These are phyloP conservation scores for Pseudonectria foliicola DNA, from an alignment of 2,329 filamentous ascomycete species.

Conservation along the genomic window DNA sequence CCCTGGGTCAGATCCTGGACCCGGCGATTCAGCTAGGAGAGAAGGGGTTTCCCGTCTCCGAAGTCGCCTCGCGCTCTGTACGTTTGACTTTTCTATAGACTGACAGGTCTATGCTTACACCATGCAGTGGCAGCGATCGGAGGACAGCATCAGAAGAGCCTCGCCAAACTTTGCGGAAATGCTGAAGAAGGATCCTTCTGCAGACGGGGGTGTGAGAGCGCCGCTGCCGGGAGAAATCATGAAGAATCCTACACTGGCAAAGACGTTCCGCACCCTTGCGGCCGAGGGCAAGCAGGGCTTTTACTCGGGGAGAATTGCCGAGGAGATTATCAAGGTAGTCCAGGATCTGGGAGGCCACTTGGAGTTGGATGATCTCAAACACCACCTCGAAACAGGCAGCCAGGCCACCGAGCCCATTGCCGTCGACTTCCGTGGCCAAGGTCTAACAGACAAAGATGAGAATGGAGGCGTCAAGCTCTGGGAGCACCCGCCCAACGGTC, in stretches of 20 bases:
- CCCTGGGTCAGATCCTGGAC: conserved; percentile 66
- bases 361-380: conserved; percentile 69
- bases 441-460: conserved; percentile 21
- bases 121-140: conserved; percentile 64
- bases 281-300: conserved; percentile 83
- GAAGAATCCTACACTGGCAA: conserved; percentile 73
- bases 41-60: conserved; percentile 82
- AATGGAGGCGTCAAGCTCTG: conserved; percentile 67
- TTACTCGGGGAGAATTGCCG: conserved; percentile 77
- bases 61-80: conserved; percentile 64
- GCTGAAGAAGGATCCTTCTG: conserved; percentile 68
- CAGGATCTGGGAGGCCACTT: conserved; percentile 70
- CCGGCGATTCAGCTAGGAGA: conserved; percentile 84
- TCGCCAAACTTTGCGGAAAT: conserved; percentile 85
- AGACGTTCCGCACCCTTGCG: conserved; percentile 73
- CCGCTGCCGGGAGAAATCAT: conserved; percentile 81
- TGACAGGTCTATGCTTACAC: neutral
- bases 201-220: conserved; percentile 62
- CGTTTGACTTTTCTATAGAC: conserved; percentile 24
- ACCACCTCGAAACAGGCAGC: conserved; percentile 61
- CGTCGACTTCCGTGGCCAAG: conserved; percentile 66
- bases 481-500: conserved; percentile 96
- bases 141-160: conserved; percentile 57
- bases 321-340: conserved; percentile 73
- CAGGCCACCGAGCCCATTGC: conserved; percentile 83